Conservation (phyloP, 192 early-diverging fungal species). For the Coemansia sp. region DNA sequence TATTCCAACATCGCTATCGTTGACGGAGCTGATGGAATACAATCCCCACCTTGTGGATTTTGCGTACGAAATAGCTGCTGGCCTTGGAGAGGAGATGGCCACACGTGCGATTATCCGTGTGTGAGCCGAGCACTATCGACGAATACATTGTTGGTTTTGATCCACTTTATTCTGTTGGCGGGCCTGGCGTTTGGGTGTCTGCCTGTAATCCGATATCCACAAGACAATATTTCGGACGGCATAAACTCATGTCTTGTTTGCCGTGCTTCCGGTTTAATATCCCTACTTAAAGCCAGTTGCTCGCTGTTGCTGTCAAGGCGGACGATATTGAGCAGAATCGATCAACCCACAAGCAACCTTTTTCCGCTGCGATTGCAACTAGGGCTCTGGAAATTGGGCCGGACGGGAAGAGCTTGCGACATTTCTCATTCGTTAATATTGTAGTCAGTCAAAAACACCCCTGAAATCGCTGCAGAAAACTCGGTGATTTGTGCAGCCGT, state of each 20-base stretch:
- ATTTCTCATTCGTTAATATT: background rate
- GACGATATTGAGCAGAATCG: background rate
- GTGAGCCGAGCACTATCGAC: too few species aligned
- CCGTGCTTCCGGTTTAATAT: too few species aligned
- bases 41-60: background rate
- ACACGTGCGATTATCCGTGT: background rate
- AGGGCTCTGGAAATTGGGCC: background rate
- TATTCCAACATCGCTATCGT: background rate
- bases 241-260: too few species aligned
- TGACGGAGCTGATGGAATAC: background rate
- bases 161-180: too few species aligned
- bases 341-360: background rate
- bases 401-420: background rate
- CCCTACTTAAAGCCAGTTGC: too few species aligned
- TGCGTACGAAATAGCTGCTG: conserved; percentile 24
- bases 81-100: conserved; percentile 25
- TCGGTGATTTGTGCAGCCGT: background rate
- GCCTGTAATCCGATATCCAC: background rate
- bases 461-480: background rate
- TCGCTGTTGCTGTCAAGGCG: too few species aligned
- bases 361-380: background rate
- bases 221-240: background rate
- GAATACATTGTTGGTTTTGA: too few species aligned
- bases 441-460: too few species aligned
- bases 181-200: too few species aligned